These are phyloP conservation scores for Cenococcum geophilum DNA, from an alignment of 495 filamentous ascomycete species.

Conservation along the genomic window DNA sequence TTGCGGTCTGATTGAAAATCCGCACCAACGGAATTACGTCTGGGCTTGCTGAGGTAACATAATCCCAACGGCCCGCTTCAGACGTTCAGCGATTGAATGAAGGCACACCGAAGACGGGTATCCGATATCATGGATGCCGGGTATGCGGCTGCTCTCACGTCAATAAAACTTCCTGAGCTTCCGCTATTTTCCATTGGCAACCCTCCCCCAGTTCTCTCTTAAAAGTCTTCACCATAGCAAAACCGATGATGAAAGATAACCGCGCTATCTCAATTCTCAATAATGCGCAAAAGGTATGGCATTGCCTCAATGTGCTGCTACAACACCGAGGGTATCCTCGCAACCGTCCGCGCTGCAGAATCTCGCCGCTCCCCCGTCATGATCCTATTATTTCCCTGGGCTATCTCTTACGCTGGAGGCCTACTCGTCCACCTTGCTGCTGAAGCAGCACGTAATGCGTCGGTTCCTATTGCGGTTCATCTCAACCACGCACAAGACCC, in stretches of 20 bases:
- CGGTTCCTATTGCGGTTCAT: slow-evolving; percentile 32
- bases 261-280: slow-evolving; percentile 63
- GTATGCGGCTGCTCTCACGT: no score
- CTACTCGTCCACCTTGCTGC: slow-evolving; percentile 59
- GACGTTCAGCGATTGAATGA: no score
- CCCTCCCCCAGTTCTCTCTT: background rate
- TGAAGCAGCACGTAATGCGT: slow-evolving; percentile 48
- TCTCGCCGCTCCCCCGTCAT: slow-evolving; percentile 66
- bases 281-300: slow-evolving; percentile 61
- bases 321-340: slow-evolving; percentile 79
- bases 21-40: no score
- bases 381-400: slow-evolving; percentile 86
- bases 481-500: slow-evolving; percentile 35
- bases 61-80: no score
- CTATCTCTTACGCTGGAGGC: slow-evolving; percentile 61
- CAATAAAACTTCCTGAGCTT: background rate
- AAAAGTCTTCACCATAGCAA: background rate
- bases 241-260: slow-evolving; percentile 54
- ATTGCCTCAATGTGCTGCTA: slow-evolving; percentile 77
- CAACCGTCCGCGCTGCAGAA: slow-evolving; percentile 71
- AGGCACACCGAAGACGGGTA: no score
- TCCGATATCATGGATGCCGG: no score
- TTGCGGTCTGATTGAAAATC: no score
- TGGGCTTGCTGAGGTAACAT: no score
- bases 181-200: background rate